Evolutionary conservation across 768 basidiomycete species (phyloP).

Genomic region (Tylopilus rubrobrunneus): DNA sequence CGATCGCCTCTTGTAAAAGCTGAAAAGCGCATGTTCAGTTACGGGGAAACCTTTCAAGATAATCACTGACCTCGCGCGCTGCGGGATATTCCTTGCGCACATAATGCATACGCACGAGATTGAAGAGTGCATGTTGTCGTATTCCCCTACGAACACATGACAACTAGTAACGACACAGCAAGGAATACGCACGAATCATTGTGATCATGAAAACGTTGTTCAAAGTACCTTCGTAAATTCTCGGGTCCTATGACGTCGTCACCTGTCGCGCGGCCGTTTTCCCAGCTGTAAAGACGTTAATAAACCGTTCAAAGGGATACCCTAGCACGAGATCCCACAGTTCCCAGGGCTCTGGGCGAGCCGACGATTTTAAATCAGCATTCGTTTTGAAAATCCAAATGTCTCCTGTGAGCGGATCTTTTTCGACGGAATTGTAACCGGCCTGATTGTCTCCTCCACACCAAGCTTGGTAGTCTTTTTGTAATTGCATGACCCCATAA

Average conservation of each 20-base stretch:
- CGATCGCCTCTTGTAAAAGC: slow-evolving; percentile 75
- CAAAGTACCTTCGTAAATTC: slow-evolving; percentile 74
- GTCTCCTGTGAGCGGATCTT: slow-evolving; percentile 52
- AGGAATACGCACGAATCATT: slow-evolving; percentile 67
- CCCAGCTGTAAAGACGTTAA: slow-evolving; percentile 47
- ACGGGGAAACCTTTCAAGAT: neutral
- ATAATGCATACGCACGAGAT: slow-evolving; percentile 77
- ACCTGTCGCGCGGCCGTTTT: slow-evolving; percentile 57
- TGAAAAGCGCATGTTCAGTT: slow-evolving; percentile 26
- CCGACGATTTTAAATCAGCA: slow-evolving; percentile 63
- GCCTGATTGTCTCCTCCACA: slow-evolving; percentile 42
- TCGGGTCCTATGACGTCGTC: slow-evolving; percentile 70
- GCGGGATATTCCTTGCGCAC: slow-evolving; percentile 62
- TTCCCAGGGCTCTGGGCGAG: slow-evolving; percentile 56
- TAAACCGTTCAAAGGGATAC: neutral
- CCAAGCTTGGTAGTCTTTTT: slow-evolving; percentile 67
- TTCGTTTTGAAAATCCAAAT: slow-evolving; percentile 55
- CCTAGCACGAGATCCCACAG: slow-evolving; percentile 38
- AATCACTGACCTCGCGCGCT: slow-evolving; percentile 53
- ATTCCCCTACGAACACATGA: slow-evolving; percentile 47
- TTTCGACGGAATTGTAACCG: slow-evolving; percentile 47
- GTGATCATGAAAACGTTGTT: slow-evolving; percentile 77
- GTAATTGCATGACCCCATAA: slow-evolving; percentile 62
- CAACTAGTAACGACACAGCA: neutral
- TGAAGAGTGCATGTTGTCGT: slow-evolving; percentile 76